Base-by-base conservation (phyloP, 2,329 filamentous ascomycete species). In the Hypoxylon sp. region DNA sequence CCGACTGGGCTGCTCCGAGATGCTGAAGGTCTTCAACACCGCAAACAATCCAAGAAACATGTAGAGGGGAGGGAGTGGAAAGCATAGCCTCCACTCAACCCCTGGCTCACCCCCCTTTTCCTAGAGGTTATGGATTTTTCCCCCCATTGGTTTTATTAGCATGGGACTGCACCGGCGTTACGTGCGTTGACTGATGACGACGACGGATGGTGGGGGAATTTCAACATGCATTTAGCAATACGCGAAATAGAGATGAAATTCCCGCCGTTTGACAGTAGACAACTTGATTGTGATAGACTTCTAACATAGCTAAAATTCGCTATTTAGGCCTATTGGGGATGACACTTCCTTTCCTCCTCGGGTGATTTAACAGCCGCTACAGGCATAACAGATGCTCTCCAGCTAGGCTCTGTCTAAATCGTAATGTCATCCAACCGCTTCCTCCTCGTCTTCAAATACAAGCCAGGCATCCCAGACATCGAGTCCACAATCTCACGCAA, bases 111-210 rank as follows among this genome's bases (percentile, higher is more conserved):
- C 31, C 25, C 20, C 40, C 33, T 50, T 33, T 33, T 31, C 30
- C 10, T 33, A 7, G 30, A 35, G 30, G 42, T 30, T 14, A n/a
- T 49, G 17, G 55, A 27, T 46, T 20, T 20, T 20, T 37, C 7
- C 20, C 20, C 56, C n/a, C 56, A 11, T 30, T 59, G 56, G 31
- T 30, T 50, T 62, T 66, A 69, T 49, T 54, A 66, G 59, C 64
- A 67, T 70, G 46, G 56, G 44, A 61, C 22, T 62, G 50, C 55
- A 61, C 31, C 30, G 50, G 64, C 67, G 64, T 67, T 67, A 49
- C n/a, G 35, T 35, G 56, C 25, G 46, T 64, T 61, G 40, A 44
- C 40, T 61, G 51, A 54, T 25, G 3, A 44, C 11, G 48, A 44
- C 22, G 48, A 53, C 25, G 22, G 51, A 35, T 20, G 40, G 51